These are phyloP conservation scores for Fraxinus cuspidata DNA, from an alignment of 257 asterid species.

Conservation along the genomic window DNA sequence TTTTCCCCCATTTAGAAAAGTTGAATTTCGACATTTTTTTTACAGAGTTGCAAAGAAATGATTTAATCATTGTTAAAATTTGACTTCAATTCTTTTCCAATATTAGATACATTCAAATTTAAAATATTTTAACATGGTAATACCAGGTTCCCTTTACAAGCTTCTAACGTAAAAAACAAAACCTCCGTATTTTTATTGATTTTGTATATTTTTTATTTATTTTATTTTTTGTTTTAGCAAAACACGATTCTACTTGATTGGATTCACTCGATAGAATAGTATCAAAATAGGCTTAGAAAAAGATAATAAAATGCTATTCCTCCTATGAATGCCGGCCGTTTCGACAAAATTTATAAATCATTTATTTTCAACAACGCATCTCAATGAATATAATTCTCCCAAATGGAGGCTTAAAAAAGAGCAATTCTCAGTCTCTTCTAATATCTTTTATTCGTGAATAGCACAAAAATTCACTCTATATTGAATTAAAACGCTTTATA, in stretches of 20 bases:
- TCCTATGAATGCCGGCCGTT: too few relatives aligned
- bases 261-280: too few relatives aligned
- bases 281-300: too few relatives aligned
- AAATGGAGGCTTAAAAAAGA: not conserved
- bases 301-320: too few relatives aligned
- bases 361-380: too few relatives aligned
- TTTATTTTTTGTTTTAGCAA: too few relatives aligned
- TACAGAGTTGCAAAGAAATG: not conserved
- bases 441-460: not conserved
- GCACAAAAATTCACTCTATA: not conserved
- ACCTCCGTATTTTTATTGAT: too few relatives aligned
- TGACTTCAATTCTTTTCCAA: conserved; percentile 2
- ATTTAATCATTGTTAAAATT: not conserved
- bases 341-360: too few relatives aligned
- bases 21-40: not conserved
- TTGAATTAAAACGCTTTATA: conserved; percentile 5
- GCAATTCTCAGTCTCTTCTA: not conserved
- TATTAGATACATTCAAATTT: conserved; percentile 19
- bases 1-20: not conserved
- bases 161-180: not conserved
- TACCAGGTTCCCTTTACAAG: not conserved
- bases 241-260: too few relatives aligned
- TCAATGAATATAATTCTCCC: too few relatives aligned
- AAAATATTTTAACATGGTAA: conserved; percentile 13
- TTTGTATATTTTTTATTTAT: too few relatives aligned